Evolutionary conservation across 2,329 filamentous ascomycete genomes (phyloP).

Genomic region (Magnaporthales sp.): DNA sequence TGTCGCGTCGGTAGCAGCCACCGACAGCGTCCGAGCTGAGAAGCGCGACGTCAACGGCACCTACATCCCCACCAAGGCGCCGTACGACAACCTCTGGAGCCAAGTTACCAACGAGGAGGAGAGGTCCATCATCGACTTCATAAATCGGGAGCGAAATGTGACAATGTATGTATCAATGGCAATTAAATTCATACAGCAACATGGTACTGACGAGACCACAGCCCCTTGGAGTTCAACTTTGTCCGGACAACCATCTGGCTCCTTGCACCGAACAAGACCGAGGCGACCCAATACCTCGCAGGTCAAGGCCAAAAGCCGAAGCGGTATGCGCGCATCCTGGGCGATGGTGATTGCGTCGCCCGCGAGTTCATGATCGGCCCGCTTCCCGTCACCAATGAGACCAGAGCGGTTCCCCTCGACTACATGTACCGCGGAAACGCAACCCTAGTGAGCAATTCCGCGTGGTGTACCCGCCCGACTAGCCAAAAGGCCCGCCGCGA

Average conservation of each 20-base stretch:
- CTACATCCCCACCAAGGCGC: constrained; percentile 3
- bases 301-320: neutral
- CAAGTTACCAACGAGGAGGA: neutral
- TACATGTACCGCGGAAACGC: constrained; percentile 23
- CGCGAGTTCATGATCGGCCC: constrained; percentile 39
- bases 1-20: neutral
- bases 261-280: constrained; percentile 2
- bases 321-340: neutral
- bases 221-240: neutral
- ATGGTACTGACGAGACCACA: neutral
- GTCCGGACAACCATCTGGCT: neutral
- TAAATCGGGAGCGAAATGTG: neutral
- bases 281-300: neutral
- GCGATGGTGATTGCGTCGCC: neutral
- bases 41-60: neutral
- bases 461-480: neutral
- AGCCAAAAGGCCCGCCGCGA: neutral
- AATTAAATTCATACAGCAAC: too few relatives aligned
- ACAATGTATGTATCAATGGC: neutral
- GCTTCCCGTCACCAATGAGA: constrained; percentile 30
- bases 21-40: neutral
- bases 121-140: neutral
- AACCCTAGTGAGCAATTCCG: neutral
- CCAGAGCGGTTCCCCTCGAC: constrained; percentile 27
- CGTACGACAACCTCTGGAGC: constrained; percentile 1